Evolutionary conservation across 768 basidiomycete genomes (phyloP).

Genomic region (Suillus hirtellus): DNA sequence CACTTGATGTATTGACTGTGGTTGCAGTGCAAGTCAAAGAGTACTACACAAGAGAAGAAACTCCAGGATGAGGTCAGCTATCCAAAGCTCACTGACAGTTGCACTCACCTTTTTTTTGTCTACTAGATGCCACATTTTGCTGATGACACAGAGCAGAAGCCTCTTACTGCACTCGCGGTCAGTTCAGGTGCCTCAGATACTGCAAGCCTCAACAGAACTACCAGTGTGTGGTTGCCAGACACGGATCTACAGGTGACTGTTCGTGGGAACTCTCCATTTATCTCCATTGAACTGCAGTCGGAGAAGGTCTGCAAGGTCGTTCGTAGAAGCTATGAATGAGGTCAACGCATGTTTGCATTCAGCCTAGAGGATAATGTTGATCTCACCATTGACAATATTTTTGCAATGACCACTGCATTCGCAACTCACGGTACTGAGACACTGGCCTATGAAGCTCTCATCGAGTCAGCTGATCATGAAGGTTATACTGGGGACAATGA

Average conservation of each 20-base stretch:
- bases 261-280: background rate
- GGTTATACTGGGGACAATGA: background rate
- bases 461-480: constrained; percentile 5
- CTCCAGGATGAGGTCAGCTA: constrained; percentile 3
- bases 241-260: background rate
- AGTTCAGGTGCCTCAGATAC: background rate
- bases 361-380: background rate
- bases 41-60: background rate
- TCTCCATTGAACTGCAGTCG: background rate
- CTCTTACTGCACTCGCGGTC: background rate
- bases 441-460: background rate
- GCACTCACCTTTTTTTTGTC: background rate
- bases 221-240: background rate
- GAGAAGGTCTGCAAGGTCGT: background rate
- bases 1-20: too few species aligned
- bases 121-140: background rate
- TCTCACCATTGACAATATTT: background rate
- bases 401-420: constrained; percentile 2
- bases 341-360: background rate
- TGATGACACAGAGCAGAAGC: constrained; percentile 1
- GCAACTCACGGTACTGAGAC: background rate
- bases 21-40: background rate
- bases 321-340: background rate
- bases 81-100: background rate
- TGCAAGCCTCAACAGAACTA: background rate